phyloP scores from a whole-genome alignment of 148 eudicot species.

The Dianthus caryophyllus region DNA sequence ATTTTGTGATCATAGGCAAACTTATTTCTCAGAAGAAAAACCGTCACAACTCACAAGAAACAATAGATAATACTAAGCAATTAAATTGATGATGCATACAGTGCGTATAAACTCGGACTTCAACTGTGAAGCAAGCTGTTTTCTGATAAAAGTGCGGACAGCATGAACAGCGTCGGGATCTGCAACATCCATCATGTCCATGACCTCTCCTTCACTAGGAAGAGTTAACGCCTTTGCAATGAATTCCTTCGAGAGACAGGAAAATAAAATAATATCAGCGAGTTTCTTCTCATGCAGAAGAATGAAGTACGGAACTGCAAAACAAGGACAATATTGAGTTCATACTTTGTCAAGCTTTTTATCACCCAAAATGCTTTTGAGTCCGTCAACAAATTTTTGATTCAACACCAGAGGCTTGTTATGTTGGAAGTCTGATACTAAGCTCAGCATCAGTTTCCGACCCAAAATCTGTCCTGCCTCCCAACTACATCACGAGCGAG shows the following conservation, averaged over 20 bases:
- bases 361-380: slow-evolving; percentile 65
- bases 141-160: slow-evolving; percentile 69
- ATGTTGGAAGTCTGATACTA: slow-evolving; percentile 80
- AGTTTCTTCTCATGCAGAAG: neutral
- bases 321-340: neutral
- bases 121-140: slow-evolving; percentile 80
- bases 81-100: slow-evolving; percentile 33
- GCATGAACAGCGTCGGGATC: slow-evolving; percentile 99
- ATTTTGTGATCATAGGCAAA: slow-evolving; percentile 14
- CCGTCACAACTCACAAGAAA: too few species aligned
- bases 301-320: neutral
- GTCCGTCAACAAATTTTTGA: slow-evolving; percentile 70
- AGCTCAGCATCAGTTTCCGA: slow-evolving; percentile 84
- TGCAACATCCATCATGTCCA: slow-evolving; percentile 97
- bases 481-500: slow-evolving; percentile 55
- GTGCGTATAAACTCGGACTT: slow-evolving; percentile 56
- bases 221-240: slow-evolving; percentile 81
- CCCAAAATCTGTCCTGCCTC: slow-evolving; percentile 89
- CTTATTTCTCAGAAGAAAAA: neutral
- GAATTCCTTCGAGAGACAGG: slow-evolving; percentile 51
- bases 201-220: slow-evolving; percentile 90
- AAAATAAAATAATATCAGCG: slow-evolving; percentile 9
- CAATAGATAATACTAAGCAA: too few species aligned
- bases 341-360: slow-evolving; percentile 77
- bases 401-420: slow-evolving; percentile 63